Percentiles rank a stretch among this genome's conserved stretches.
Conservation (phyloP, 1,139 yeast genomes). For the Keqinozyma sinolaborantium region DNA sequence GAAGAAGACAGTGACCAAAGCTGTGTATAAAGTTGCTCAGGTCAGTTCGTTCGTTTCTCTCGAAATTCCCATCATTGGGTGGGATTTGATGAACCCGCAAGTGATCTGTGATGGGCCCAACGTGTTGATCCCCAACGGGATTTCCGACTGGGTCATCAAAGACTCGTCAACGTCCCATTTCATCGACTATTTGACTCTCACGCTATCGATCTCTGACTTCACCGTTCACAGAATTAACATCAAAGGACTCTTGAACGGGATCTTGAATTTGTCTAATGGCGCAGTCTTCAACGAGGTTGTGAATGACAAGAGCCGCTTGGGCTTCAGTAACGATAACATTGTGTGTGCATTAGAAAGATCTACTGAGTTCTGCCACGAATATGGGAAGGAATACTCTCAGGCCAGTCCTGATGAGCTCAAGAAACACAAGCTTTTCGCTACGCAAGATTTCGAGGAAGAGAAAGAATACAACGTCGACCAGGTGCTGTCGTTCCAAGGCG, state of each 20-base stretch:
- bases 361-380: slow-evolving; percentile 22
- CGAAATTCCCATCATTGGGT: slow-evolving; percentile 28
- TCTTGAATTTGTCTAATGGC: slow-evolving; percentile 17
- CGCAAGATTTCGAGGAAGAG: slow-evolving; percentile 6
- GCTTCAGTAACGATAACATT: slow-evolving; percentile 27
- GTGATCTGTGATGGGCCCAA: slow-evolving; percentile 27
- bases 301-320: slow-evolving; percentile 7
- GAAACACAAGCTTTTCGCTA: slow-evolving; percentile 8
- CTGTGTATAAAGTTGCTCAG: slow-evolving; percentile 22
- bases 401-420: slow-evolving; percentile 1
- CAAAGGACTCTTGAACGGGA: slow-evolving; percentile 24
- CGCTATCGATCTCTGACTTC: slow-evolving; percentile 30
- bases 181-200: slow-evolving; percentile 27
- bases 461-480: slow-evolving; percentile 10
- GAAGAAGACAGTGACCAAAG: slow-evolving; percentile 5
- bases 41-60: slow-evolving; percentile 35
- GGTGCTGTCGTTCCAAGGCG: slow-evolving; percentile 8
- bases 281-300: slow-evolving; percentile 11
- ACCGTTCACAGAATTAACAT: slow-evolving; percentile 30
- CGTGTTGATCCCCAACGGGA: slow-evolving; percentile 36
- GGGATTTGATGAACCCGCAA: slow-evolving; percentile 23
- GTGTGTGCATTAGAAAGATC: slow-evolving; percentile 30
- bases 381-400: slow-evolving; percentile 16
- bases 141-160: slow-evolving; percentile 26
- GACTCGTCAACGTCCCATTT: slow-evolving; percentile 4